Conservation (phyloP, 2,329 filamentous ascomycete species). For the Setomelanomma holmii region DNA sequence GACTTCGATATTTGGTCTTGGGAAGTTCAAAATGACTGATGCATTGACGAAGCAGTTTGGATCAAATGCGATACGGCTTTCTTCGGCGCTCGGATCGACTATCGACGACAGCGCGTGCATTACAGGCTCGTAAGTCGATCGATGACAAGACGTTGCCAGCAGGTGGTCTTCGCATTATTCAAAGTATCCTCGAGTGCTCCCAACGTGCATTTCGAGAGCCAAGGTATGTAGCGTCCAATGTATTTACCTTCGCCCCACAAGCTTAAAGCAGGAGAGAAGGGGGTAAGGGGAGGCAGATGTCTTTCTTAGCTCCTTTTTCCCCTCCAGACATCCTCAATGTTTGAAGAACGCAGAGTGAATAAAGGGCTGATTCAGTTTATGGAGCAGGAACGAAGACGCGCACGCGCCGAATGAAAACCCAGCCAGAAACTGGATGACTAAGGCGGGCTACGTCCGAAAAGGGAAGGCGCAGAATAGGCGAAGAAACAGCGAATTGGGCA, state of each 20-base stretch:
- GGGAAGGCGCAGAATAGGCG: conserved; percentile 6
- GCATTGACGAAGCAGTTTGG: too few species aligned
- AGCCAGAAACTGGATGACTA: conserved; percentile 34
- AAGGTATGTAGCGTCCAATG: conserved; percentile 53
- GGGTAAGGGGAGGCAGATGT: conserved; percentile 63
- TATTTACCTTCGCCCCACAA: conserved; percentile 57
- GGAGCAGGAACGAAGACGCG: conserved; percentile 36
- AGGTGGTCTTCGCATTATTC: neutral
- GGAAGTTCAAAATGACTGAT: too few species aligned
- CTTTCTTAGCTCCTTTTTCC: conserved; percentile 71
- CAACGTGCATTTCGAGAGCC: neutral
- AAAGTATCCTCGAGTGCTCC: neutral
- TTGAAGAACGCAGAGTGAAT: conserved; percentile 71
- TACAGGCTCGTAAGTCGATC: too few species aligned
- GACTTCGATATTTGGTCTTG: too few species aligned
- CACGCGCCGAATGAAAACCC: conserved; percentile 26
- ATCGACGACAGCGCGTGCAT: too few species aligned
- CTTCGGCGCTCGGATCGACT: too few species aligned
- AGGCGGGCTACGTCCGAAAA: conserved; percentile 18
- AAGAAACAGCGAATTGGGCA: conserved; percentile 21
- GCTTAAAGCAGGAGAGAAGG: conserved; percentile 54
- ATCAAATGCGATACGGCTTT: too few species aligned
- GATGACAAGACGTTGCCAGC: too few species aligned
- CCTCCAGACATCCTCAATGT: conserved; percentile 67
- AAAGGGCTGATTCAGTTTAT: conserved; percentile 56